Conservation (phyloP, 805 yeast species). For the Kazachstania psychrophila region DNA sequence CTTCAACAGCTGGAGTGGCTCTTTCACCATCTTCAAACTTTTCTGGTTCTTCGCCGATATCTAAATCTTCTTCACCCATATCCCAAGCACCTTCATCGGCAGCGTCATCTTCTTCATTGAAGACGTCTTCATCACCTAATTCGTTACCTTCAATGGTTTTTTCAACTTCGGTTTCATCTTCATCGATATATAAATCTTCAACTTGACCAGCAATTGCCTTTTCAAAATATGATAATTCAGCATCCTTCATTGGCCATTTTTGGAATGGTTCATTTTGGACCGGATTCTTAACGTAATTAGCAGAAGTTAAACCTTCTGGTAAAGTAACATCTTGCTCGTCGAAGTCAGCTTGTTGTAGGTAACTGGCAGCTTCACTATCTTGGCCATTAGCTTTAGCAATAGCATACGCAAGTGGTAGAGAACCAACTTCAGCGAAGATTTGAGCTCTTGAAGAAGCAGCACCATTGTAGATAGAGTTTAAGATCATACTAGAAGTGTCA, state of each 20-base stretch:
- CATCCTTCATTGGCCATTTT: constrained; percentile 78
- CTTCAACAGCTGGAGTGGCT: constrained; percentile 25
- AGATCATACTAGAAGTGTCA: constrained; percentile 69
- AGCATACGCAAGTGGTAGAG: constrained; percentile 84
- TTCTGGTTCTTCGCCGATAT: constrained; percentile 49
- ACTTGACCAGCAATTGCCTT: constrained; percentile 71
- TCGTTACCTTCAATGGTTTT: constrained; percentile 41
- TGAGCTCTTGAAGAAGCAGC: constrained; percentile 67
- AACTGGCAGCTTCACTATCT: constrained; percentile 61
- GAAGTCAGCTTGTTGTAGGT: constrained; percentile 61
- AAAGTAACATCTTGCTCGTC: constrained; percentile 53
- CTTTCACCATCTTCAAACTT: constrained; percentile 33
- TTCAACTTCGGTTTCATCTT: constrained; percentile 36
- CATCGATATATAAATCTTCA: constrained; percentile 50
- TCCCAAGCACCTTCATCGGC: constrained; percentile 74
- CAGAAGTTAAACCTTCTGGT: constrained; percentile 38
- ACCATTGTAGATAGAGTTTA: constrained; percentile 70
- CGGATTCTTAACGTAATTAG: constrained; percentile 37
- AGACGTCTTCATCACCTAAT: constrained; percentile 23
- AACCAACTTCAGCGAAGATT: constrained; percentile 67
- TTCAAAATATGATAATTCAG: constrained; percentile 74
- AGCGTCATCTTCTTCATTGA: constrained; percentile 37
- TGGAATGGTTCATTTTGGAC: constrained; percentile 32
- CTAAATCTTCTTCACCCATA: constrained; percentile 68
- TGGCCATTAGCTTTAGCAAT: constrained; percentile 83